Evolutionary conservation across 2,329 filamentous ascomycete genomes (phyloP).

Genomic region (Ceratocystiopsis minuta): DNA sequence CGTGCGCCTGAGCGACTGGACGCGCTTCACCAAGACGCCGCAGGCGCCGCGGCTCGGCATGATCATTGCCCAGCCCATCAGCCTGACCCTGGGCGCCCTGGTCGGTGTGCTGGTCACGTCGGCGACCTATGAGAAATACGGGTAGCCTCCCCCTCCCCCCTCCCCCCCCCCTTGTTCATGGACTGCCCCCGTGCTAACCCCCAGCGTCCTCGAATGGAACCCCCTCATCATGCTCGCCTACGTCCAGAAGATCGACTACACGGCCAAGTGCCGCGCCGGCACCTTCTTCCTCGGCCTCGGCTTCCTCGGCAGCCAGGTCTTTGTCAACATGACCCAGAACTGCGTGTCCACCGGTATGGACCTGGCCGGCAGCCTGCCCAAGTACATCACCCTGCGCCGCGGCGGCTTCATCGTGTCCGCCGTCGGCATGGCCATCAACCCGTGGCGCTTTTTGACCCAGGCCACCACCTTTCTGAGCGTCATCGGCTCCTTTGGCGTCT

Average conservation of each 20-base stretch:
- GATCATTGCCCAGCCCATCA: conserved; percentile 1
- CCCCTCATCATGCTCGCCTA: background rate
- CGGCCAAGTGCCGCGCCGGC: background rate
- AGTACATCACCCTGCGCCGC: conserved; percentile 35
- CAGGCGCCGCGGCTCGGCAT: background rate
- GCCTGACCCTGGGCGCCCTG: background rate
- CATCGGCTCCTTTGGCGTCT: conserved; percentile 20
- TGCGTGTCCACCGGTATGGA: conserved; percentile 35
- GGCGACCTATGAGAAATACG: background rate
- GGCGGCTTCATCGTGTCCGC: conserved; percentile 30
- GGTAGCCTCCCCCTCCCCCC: background rate
- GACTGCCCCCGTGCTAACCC: too few relatives aligned
- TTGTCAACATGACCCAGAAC: conserved; percentile 24
- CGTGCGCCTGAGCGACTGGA: background rate
- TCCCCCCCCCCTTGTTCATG: too few relatives aligned
- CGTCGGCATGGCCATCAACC: conserved; percentile 25
- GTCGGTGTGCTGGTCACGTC: conserved; percentile 1
- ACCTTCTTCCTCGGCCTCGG: background rate
- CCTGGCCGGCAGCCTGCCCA: conserved; percentile 30
- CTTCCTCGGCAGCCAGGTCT: conserved; percentile 1
- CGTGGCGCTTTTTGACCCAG: conserved; percentile 30
- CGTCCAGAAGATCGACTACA: background rate
- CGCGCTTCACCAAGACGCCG: conserved; percentile 1
- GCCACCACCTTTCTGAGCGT: conserved; percentile 28
- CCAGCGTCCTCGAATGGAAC: background rate